These are phyloP conservation scores for Hypoxylon sp. DNA, from an alignment of 2,329 filamentous ascomycete genomes.

Conservation along the genomic window DNA sequence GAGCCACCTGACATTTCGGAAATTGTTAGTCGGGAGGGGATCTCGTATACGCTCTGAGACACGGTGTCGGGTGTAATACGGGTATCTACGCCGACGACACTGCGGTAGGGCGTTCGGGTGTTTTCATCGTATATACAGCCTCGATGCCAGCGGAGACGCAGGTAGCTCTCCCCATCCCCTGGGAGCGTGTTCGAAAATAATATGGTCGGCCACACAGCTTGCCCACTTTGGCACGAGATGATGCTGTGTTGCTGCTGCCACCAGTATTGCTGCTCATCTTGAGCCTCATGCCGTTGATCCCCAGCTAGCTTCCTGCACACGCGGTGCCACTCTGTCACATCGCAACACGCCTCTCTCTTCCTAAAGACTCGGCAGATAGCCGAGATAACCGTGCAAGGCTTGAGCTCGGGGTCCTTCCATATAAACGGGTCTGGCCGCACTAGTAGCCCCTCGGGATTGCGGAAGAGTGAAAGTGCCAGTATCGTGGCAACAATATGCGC, in stretches of 20 bases:
- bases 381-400: conserved; percentile 32
- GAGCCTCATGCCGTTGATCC: not conserved
- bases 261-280: not conserved
- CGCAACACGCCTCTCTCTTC: conserved; percentile 19
- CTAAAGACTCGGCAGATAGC: conserved; percentile 18
- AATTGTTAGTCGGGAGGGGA: not conserved
- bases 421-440: conserved; percentile 29
- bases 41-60: not conserved
- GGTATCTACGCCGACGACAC: conserved; percentile 16
- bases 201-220: conserved; percentile 18
- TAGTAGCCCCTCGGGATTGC: conserved; percentile 11
- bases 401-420: conserved; percentile 10
- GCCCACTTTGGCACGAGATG: conserved; percentile 21
- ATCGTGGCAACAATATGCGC: conserved; percentile 28
- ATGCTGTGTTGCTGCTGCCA: not conserved
- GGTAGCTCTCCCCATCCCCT: conserved; percentile 23
- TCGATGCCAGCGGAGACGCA: conserved; percentile 24
- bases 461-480: conserved; percentile 34
- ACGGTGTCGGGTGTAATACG: not conserved
- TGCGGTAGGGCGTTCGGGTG: not conserved
- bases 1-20: not conserved
- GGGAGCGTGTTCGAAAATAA: not conserved
- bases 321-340: conserved; percentile 36
- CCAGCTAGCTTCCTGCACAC: conserved; percentile 31
- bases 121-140: conserved; percentile 11